These are phyloP conservation scores for Hyaloperonospora brassicae DNA, from an alignment of 352 stramenopile genomes.

Conservation along the genomic window DNA sequence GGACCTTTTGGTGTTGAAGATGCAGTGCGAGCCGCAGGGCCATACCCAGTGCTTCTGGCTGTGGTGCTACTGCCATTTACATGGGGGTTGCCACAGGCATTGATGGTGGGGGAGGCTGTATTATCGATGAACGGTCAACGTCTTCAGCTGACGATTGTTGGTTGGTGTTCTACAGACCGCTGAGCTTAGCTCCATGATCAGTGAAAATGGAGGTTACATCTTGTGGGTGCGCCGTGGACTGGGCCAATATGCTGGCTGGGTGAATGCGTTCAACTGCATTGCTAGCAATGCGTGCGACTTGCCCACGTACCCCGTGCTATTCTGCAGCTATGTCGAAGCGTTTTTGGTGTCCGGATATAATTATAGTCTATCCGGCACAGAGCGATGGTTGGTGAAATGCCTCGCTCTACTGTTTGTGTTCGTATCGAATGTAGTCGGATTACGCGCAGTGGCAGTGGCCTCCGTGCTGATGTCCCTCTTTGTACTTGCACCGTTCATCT, in stretches of 20 bases:
- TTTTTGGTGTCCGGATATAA: conserved; percentile 58
- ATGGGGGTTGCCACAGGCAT: conserved; percentile 73
- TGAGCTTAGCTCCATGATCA: conserved; percentile 78
- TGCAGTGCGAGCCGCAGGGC: conserved; percentile 58
- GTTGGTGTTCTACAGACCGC: conserved; percentile 33
- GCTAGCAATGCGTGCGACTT: conserved; percentile 80
- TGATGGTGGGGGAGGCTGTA: conserved; percentile 44
- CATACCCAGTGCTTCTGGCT: conserved; percentile 61
- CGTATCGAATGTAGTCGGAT: conserved; percentile 57
- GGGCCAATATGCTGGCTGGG: conserved; percentile 72
- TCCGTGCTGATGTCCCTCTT: conserved; percentile 80
- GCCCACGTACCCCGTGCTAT: conserved; percentile 77
- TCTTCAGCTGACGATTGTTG: not conserved
- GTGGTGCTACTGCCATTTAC: conserved; percentile 71
- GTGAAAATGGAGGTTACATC: conserved; percentile 82
- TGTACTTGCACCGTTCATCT: conserved; percentile 67
- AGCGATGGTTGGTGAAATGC: conserved; percentile 71
- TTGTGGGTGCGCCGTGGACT: conserved; percentile 75
- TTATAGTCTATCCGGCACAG: conserved; percentile 38
- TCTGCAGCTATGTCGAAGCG: conserved; percentile 78
- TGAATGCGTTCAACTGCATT: conserved; percentile 83
- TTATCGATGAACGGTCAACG: not conserved
- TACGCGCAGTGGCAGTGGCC: conserved; percentile 64
- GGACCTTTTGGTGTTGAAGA: conserved; percentile 77
- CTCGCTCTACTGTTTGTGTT: conserved; percentile 65